A percentile compares a stretch with the other conserved stretches of the same genome.
Evolutionary conservation across 1,284 basidiomycete genomes (phyloP).

Genomic region (Sporisorium exsertum): DNA sequence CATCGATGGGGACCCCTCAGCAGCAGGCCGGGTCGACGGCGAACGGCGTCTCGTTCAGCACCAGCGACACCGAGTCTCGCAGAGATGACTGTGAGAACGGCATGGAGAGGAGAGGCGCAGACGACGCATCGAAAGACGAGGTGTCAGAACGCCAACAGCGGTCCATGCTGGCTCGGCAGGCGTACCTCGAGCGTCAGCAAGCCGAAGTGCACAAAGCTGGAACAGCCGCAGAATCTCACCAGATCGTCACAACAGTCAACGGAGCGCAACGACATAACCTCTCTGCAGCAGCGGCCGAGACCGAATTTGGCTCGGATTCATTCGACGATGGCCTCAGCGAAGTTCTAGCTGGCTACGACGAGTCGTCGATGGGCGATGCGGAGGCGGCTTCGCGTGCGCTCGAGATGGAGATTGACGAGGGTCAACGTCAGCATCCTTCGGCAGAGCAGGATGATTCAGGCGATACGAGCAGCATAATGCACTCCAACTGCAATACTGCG

Average conservation of each 20-base stretch:
- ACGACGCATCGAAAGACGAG: conserved; percentile 6
- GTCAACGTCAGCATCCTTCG: not conserved
- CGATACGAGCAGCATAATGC: conserved; percentile 1
- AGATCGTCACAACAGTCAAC: conserved; percentile 6
- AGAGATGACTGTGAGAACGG: not conserved
- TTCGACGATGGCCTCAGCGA: conserved; percentile 40
- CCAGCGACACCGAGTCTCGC: not conserved
- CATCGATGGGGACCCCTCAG: not conserved
- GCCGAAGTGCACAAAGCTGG: conserved; percentile 16
- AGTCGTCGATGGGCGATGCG: conserved; percentile 38
- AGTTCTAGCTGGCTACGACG: conserved; percentile 38
- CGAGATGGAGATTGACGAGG: conserved; percentile 44
- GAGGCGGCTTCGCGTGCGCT: conserved; percentile 40
- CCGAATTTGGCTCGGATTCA: conserved; percentile 37
- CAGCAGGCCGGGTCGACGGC: not conserved
- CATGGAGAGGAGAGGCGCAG: not conserved
- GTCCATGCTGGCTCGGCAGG: conserved; percentile 36
- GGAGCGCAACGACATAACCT: not conserved
- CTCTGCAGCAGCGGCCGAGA: conserved; percentile 7
- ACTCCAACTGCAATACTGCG: conserved; percentile 8
- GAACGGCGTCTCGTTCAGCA: not conserved
- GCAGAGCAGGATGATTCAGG: conserved; percentile 1
- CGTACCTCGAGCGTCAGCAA: conserved; percentile 42
- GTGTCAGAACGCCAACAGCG: conserved; percentile 35
- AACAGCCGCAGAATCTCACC: not conserved